phyloP scores from a whole-genome alignment of 495 filamentous ascomycete species.

The Lindgomyces ingoldianus region DNA sequence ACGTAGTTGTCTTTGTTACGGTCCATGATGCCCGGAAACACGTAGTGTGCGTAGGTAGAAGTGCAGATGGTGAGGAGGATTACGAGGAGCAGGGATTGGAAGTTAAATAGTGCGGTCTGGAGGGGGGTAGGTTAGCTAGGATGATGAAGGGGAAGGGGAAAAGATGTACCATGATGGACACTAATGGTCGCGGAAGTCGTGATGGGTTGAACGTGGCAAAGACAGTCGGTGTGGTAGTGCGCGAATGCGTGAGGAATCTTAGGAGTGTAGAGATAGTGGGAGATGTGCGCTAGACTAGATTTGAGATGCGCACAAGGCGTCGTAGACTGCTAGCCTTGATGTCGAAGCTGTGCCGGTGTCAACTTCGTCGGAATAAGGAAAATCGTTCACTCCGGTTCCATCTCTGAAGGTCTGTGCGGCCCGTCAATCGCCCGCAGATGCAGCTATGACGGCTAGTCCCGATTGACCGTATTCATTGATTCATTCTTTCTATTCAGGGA shows the following conservation, averaged over 20 bases:
- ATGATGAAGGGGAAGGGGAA: background rate
- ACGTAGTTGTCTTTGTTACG: slow-evolving; percentile 79
- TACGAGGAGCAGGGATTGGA: slow-evolving; percentile 81
- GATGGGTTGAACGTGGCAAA: background rate
- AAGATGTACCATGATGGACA: slow-evolving; percentile 15
- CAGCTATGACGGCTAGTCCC: too few species aligned
- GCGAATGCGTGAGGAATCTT: background rate
- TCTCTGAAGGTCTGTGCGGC: too few species aligned
- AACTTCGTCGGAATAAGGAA: slow-evolving; percentile 7
- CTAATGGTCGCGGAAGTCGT: background rate
- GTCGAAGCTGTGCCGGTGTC: background rate
- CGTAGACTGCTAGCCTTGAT: too few species aligned
- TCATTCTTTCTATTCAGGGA: too few species aligned
- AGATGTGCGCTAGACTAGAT: background rate
- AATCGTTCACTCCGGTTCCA: slow-evolving; percentile 6
- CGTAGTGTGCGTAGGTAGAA: slow-evolving; percentile 84
- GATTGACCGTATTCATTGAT: too few species aligned
- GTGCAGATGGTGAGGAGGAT: slow-evolving; percentile 96
- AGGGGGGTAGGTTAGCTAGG: slow-evolving; percentile 15
- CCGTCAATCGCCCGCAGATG: too few species aligned
- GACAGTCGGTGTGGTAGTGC: background rate
- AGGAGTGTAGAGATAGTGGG: background rate
- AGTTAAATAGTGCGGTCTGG: slow-evolving; percentile 96
- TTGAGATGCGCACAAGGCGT: too few species aligned
- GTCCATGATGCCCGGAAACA: slow-evolving; percentile 90